phyloP scores from a whole-genome alignment of 2,329 filamentous ascomycete species.

The Calonectria montana region DNA sequence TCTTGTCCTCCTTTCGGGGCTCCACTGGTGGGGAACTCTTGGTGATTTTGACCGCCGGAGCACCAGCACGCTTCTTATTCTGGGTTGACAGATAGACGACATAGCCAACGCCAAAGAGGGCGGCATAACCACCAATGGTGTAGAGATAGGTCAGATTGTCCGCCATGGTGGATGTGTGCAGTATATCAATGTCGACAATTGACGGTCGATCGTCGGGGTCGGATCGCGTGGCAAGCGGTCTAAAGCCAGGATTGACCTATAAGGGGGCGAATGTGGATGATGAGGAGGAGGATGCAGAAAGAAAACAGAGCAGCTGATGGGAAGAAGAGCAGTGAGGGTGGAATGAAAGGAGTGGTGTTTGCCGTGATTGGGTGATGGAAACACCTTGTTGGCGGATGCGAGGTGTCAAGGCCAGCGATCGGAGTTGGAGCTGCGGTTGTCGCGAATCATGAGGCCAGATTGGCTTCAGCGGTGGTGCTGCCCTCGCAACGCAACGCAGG shows the following conservation, averaged over 20 bases:
- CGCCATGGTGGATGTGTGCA: conserved; percentile 42
- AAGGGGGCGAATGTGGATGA: conserved; percentile 14
- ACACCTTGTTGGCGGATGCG: conserved; percentile 17
- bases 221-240: conserved; percentile 26
- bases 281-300: conserved; percentile 11
- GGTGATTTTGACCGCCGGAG: conserved; percentile 42
- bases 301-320: conserved; percentile 10
- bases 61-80: conserved; percentile 45
- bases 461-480: conserved; percentile 43
- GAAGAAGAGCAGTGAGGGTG: conserved; percentile 12
- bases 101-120: conserved; percentile 51
- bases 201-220: conserved; percentile 18
- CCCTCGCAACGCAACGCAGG: conserved; percentile 18
- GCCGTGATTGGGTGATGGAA: conserved; percentile 19
- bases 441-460: conserved; percentile 47
- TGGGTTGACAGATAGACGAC: conserved; percentile 51
- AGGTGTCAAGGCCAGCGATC: conserved; percentile 19
- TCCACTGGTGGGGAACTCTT: conserved; percentile 45
- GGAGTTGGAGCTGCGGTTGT: conserved; percentile 30
- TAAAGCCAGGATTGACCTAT: conserved; percentile 27
- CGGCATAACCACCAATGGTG: conserved; percentile 51
- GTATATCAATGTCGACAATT: neutral
- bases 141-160: conserved; percentile 51
- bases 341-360: conserved; percentile 6
- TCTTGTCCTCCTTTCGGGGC: conserved; percentile 54